Percentiles rank a stretch among this genome's conserved stretches.
Evolutionary conservation across 805 yeast species (phyloP).

Genomic region (Starmerella stigmatis): DNA sequence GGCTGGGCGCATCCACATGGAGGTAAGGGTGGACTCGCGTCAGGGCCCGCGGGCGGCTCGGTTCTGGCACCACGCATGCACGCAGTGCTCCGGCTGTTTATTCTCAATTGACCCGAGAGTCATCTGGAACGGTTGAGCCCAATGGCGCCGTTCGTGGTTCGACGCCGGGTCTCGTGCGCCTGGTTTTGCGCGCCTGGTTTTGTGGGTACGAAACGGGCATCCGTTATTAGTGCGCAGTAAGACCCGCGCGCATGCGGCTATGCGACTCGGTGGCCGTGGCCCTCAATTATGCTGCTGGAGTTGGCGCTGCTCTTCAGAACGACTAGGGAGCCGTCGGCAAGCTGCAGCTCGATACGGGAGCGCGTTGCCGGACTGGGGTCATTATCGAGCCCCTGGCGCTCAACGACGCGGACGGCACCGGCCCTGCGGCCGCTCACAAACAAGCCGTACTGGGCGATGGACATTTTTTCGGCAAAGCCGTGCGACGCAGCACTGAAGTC

Average conservation of each 20-base stretch:
- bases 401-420: conserved; percentile 12
- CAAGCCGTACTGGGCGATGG: conserved; percentile 12
- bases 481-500: conserved; percentile 11
- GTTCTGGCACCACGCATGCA: no score
- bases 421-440: not conserved
- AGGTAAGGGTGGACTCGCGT: no score
- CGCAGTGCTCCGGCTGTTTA: no score
- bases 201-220: no score
- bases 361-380: not conserved
- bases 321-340: not conserved
- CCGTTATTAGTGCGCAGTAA: no score
- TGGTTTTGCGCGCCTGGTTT: no score
- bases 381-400: not conserved
- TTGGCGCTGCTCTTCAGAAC: not conserved
- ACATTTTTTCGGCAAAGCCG: conserved; percentile 14
- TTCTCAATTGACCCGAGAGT: no score
- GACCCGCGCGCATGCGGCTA: not conserved
- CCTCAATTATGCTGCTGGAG: not conserved
- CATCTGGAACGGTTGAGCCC: no score
- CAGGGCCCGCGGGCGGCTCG: no score
- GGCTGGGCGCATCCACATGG: no score
- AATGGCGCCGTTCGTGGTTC: no score
- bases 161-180: no score
- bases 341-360: conserved; percentile 14
- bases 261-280: conserved; percentile 2